A percentile compares a stretch with the other conserved stretches of the same genome.
These are phyloP conservation scores for Clavulina sp. DNA, from an alignment of 768 basidiomycete genomes.

Conservation along the genomic window DNA sequence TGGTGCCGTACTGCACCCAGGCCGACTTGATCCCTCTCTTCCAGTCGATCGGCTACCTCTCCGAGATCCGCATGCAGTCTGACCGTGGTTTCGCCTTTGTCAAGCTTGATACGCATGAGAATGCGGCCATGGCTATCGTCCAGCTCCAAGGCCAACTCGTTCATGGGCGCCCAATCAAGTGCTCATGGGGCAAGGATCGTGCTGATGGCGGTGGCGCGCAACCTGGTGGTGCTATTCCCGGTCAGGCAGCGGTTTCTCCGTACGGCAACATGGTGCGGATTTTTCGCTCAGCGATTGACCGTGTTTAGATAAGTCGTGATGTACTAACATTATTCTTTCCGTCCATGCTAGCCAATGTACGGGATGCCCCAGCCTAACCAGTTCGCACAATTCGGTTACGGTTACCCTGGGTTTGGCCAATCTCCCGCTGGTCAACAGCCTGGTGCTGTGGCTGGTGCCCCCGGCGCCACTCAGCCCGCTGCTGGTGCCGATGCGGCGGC, in stretches of 20 bases:
- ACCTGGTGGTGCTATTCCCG: conserved; percentile 34
- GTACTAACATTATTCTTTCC: conserved; percentile 4
- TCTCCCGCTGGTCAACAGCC: conserved; percentile 35
- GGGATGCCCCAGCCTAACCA: conserved; percentile 70
- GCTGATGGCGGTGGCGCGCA: conserved; percentile 49
- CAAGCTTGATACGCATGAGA: conserved; percentile 95
- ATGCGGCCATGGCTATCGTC: conserved; percentile 95
- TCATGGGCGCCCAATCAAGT: conserved; percentile 93
- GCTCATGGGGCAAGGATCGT: conserved; percentile 96
- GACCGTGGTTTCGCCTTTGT: conserved; percentile 98
- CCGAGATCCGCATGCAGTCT: conserved; percentile 97
- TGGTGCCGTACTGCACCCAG: conserved; percentile 93
- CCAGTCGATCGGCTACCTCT: conserved; percentile 96
- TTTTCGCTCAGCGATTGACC: conserved; percentile 1
- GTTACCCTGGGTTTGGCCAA: conserved; percentile 28
- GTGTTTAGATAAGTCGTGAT: conserved; percentile 4
- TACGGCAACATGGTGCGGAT: conserved; percentile 64
- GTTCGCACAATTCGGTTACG: conserved; percentile 59
- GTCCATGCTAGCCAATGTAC: conserved; percentile 53
- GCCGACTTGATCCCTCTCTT: conserved; percentile 95
- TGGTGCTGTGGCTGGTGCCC: conserved; percentile 28
- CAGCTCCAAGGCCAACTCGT: conserved; percentile 95
- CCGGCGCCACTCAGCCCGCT: neutral
- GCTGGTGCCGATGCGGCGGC: neutral
- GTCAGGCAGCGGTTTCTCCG: conserved; percentile 27